phyloP scores from a whole-genome alignment of 164 flowering plant genomes.

The Sedum album region DNA sequence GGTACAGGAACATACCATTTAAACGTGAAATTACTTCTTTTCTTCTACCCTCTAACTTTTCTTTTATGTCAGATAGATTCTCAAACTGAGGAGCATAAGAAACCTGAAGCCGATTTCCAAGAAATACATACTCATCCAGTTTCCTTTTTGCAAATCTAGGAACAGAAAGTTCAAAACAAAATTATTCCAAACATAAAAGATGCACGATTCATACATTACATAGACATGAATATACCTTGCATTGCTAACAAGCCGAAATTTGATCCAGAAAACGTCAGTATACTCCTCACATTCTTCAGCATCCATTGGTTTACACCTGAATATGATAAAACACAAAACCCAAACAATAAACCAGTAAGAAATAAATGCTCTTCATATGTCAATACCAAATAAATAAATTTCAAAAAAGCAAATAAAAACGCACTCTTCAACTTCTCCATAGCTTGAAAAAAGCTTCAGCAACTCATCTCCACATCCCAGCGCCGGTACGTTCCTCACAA shows the following conservation, averaged over 20 bases:
- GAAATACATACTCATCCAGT: conserved; percentile 72
- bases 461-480: conserved; percentile 79
- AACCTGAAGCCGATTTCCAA: conserved; percentile 71
- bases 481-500: conserved; percentile 80
- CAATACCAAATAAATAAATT: background rate
- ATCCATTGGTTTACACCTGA: conserved; percentile 89
- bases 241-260: conserved; percentile 54
- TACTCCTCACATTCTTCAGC: conserved; percentile 74
- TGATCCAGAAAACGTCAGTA: conserved; percentile 91
- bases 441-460: conserved; percentile 46
- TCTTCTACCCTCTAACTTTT: conserved; percentile 74
- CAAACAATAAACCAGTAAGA: background rate
- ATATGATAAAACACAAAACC: background rate
- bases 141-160: conserved; percentile 89
- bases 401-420: background rate
- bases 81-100: conserved; percentile 86
- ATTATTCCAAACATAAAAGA: background rate
- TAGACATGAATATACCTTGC: conserved; percentile 46
- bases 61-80: conserved; percentile 64
- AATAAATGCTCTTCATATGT: background rate
- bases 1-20: conserved; percentile 38
- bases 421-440: conserved; percentile 86
- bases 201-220: background rate
- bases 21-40: conserved; percentile 69
- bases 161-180: background rate